Percentiles rank a stretch among this genome's conserved stretches.
phyloP scores from a whole-genome alignment of 2,329 filamentous ascomycete species.

The Lithohypha guttulata region DNA sequence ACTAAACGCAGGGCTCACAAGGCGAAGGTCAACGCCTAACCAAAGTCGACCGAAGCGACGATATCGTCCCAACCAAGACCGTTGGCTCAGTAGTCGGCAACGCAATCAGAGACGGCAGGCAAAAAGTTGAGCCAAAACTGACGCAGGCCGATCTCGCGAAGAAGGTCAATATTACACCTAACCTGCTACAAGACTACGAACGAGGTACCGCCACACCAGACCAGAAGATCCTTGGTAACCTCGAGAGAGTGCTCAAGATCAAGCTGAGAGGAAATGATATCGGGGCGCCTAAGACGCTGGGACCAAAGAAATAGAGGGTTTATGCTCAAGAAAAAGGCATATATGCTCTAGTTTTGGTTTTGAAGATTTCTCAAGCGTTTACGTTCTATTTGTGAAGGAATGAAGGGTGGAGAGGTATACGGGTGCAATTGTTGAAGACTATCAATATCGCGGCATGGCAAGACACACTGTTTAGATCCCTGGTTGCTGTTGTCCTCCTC shows the following conservation, averaged over 20 bases:
- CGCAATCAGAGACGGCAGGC: slow-evolving; percentile 69
- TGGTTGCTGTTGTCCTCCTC: too few relatives aligned
- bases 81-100: slow-evolving; percentile 70
- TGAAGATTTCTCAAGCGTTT: too few relatives aligned
- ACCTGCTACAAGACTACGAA: slow-evolving; percentile 77
- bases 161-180: slow-evolving; percentile 77
- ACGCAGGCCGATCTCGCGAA: slow-evolving; percentile 81
- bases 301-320: slow-evolving; percentile 54
- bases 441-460: too few relatives aligned
- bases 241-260: slow-evolving; percentile 79
- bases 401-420: too few relatives aligned
- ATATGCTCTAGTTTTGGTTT: too few relatives aligned
- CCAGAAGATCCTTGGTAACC: slow-evolving; percentile 65
- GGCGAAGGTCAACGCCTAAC: slow-evolving; percentile 87
- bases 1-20: slow-evolving; percentile 34
- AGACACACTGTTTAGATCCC: too few relatives aligned
- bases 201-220: slow-evolving; percentile 65
- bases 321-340: too few relatives aligned
- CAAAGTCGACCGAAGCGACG: slow-evolving; percentile 94
- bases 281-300: slow-evolving; percentile 63
- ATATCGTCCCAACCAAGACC: slow-evolving; percentile 95
- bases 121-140: slow-evolving; percentile 83
- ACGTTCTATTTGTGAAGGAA: too few relatives aligned
- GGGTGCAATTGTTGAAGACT: too few relatives aligned
- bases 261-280: slow-evolving; percentile 80